A percentile compares a stretch with the other conserved stretches of the same genome.
These are phyloP conservation scores for Sicyos edulis DNA, from an alignment of 306 rosid genomes.

Conservation along the genomic window DNA sequence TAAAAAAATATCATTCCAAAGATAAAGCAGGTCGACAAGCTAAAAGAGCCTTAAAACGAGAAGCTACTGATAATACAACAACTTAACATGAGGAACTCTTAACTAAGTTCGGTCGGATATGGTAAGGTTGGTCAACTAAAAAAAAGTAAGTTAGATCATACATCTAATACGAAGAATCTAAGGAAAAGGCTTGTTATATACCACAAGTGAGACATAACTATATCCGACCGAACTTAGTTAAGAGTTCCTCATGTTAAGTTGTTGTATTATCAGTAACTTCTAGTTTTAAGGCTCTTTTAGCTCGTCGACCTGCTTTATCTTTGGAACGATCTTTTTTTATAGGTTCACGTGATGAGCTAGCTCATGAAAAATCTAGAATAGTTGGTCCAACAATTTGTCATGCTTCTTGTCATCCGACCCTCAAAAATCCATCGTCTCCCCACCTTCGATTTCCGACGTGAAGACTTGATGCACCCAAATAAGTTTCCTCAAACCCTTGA, in stretches of 20 bases:
- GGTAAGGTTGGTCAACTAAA: no score
- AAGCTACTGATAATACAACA: slow-evolving; percentile 76
- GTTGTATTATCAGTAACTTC: slow-evolving; percentile 82
- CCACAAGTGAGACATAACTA: no score
- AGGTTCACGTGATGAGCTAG: slow-evolving; percentile 57
- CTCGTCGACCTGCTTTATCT: slow-evolving; percentile 57
- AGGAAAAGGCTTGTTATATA: no score
- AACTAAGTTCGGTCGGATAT: slow-evolving; percentile 55
- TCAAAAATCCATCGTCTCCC: slow-evolving; percentile 79
- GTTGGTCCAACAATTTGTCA: slow-evolving; percentile 42
- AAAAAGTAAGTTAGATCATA: no score
- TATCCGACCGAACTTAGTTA: slow-evolving; percentile 54
- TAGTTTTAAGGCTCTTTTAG: slow-evolving; percentile 72
- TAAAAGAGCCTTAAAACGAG: slow-evolving; percentile 72
- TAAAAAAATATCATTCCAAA: slow-evolving; percentile 36
- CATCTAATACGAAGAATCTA: no score
- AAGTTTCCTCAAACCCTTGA: slow-evolving; percentile 51
- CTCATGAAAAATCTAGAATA: slow-evolving; percentile 33
- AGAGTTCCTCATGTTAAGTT: slow-evolving; percentile 63
- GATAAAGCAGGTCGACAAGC: slow-evolving; percentile 64
- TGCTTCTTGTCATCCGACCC: slow-evolving; percentile 67
- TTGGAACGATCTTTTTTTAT: slow-evolving; percentile 38
- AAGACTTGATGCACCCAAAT: slow-evolving; percentile 45
- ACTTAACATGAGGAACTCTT: slow-evolving; percentile 68
- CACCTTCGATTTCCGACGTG: slow-evolving; percentile 83